Evolutionary conservation across 2,329 filamentous ascomycete genomes (phyloP).

Genomic region (Aspergillus sp.): DNA sequence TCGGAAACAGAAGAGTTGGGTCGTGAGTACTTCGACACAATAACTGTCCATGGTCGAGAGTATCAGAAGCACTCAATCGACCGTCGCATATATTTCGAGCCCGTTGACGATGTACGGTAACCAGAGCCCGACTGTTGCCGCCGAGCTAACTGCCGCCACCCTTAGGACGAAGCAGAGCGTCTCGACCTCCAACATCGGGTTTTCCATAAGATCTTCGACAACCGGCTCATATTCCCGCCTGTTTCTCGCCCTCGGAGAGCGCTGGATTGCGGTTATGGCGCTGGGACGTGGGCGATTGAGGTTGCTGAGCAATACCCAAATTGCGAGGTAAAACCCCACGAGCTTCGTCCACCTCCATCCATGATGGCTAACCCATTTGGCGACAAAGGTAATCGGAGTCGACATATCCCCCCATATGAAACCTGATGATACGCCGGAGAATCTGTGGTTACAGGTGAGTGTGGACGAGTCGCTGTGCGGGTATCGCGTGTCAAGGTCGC

Average conservation of each 20-base stretch:
- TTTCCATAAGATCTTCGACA: slow-evolving; percentile 56
- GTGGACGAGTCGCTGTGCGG: too few relatives aligned
- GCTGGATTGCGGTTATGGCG: slow-evolving; percentile 64
- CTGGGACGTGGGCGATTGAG: slow-evolving; percentile 61
- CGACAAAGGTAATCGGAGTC: slow-evolving; percentile 55
- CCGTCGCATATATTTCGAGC: slow-evolving; percentile 56
- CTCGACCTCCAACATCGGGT: slow-evolving; percentile 55
- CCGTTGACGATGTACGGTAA: slow-evolving; percentile 58
- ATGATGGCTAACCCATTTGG: slow-evolving; percentile 10
- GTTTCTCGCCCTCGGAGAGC: slow-evolving; percentile 49
- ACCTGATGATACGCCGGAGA: slow-evolving; percentile 54
- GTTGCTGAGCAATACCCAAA: slow-evolving; percentile 55
- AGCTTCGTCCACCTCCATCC: slow-evolving; percentile 2
- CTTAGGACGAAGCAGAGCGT: slow-evolving; percentile 58
- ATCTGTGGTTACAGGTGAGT: slow-evolving; percentile 57
- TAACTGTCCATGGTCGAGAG: slow-evolving; percentile 52
- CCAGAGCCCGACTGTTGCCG: slow-evolving; percentile 2
- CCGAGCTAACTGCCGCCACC: slow-evolving; percentile 2
- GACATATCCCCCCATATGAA: slow-evolving; percentile 64
- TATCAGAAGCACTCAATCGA: slow-evolving; percentile 60
- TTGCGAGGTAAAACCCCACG: slow-evolving; percentile 48
- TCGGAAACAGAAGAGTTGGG: slow-evolving; percentile 45
- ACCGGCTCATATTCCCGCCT: slow-evolving; percentile 61
- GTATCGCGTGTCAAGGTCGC: too few relatives aligned
- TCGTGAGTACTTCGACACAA: slow-evolving; percentile 48